Conservation (phyloP, 2,329 filamentous ascomycete species). For the Aspergillus bombycis region DNA sequence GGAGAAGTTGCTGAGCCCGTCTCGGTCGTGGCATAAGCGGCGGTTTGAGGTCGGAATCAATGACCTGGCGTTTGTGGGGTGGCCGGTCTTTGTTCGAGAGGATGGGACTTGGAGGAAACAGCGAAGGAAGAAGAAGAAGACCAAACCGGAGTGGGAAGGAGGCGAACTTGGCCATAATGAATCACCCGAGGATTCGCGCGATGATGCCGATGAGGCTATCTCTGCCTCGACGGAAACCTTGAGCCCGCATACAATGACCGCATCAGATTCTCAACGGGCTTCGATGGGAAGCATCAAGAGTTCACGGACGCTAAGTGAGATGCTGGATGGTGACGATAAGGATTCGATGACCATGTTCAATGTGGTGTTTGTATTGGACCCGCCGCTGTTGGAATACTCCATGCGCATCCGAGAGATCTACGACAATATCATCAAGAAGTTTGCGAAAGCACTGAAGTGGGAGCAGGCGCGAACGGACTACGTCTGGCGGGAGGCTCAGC, state of each 20-base stretch:
- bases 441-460: slow-evolving; percentile 89
- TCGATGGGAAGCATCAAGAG: slow-evolving; percentile 26
- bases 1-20: slow-evolving; percentile 77
- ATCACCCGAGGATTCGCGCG: slow-evolving; percentile 36
- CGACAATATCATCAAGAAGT: slow-evolving; percentile 84
- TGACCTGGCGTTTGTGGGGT: slow-evolving; percentile 77
- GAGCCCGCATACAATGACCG: slow-evolving; percentile 26
- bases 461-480: slow-evolving; percentile 89
- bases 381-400: slow-evolving; percentile 75
- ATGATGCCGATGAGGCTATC: slow-evolving; percentile 36
- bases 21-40: slow-evolving; percentile 75
- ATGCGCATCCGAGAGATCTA: slow-evolving; percentile 77
- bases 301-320: slow-evolving; percentile 26
- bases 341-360: slow-evolving; percentile 95
- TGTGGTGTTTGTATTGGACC: slow-evolving; percentile 87
- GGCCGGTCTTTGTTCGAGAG: slow-evolving; percentile 79
- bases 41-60: slow-evolving; percentile 82
- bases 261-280: slow-evolving; percentile 29
- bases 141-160: slow-evolving; percentile 34
- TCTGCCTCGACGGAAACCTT: slow-evolving; percentile 32
- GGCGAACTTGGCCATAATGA: slow-evolving; percentile 41
- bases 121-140: slow-evolving; percentile 52
- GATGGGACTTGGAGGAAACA: slow-evolving; percentile 77
- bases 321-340: slow-evolving; percentile 43
- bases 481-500: slow-evolving; percentile 87